phyloP scores from a whole-genome alignment of 75 land plant genomes.

The Picea glauca region DNA sequence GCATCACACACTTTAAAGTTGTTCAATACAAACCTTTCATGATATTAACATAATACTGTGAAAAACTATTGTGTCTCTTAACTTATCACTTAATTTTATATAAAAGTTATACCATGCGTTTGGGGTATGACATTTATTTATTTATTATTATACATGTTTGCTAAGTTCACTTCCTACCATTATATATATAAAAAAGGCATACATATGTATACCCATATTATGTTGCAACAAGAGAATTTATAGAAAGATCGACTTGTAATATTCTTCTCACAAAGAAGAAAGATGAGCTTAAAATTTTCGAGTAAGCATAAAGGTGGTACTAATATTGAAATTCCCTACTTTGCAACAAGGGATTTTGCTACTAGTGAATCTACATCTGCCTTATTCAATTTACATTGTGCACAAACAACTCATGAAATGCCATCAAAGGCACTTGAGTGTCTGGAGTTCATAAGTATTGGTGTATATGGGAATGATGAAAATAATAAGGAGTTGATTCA shows the following conservation, averaged over 20 bases:
- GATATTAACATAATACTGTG: too few relatives aligned
- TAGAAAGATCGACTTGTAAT: slow-evolving; percentile 59
- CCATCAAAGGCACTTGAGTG: not conserved
- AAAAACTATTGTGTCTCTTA: too few relatives aligned
- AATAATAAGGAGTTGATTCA: not conserved
- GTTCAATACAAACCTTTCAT: too few relatives aligned
- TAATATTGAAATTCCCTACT: slow-evolving; percentile 41
- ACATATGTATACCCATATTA: slow-evolving; percentile 76
- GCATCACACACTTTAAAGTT: too few relatives aligned
- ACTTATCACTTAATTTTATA: too few relatives aligned
- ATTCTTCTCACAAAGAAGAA: slow-evolving; percentile 80
- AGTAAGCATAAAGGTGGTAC: slow-evolving; percentile 14
- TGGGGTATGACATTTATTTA: too few relatives aligned
- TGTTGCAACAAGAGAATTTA: slow-evolving; percentile 64
- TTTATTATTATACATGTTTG: too few relatives aligned
- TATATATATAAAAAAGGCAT: slow-evolving; percentile 41
- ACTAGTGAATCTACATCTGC: slow-evolving; percentile 29
- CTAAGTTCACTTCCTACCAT: too few relatives aligned
- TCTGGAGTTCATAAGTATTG: slow-evolving; percentile 4
- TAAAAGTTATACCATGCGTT: too few relatives aligned
- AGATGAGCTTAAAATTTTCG: slow-evolving; percentile 25
- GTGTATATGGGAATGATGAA: not conserved
- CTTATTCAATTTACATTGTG: not conserved
- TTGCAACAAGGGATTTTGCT: slow-evolving; percentile 18
- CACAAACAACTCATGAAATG: not conserved